A percentile compares a stretch with the other conserved stretches of the same genome.
Conservation (phyloP, 129 eudicot genomes). For the carrot (Daucus carota) region DH1_v3.0 NC_030384.2:26017501-26018000, state of each 20-base stretch:
- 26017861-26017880: constrained; percentile 99
- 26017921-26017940: constrained; percentile 89
- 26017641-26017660: constrained; percentile 71
- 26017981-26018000: constrained; percentile 90
- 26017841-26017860: constrained; percentile 86
- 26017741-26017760: constrained; percentile 93
- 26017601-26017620: constrained; percentile 89
- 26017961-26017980: constrained; percentile 87
- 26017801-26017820: constrained; percentile 98
- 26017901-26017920: constrained; percentile 85
- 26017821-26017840: constrained; percentile 85
- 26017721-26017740: constrained; percentile 86
- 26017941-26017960: constrained; percentile 85
- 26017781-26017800: constrained; percentile 78
- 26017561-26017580: constrained; percentile 92
- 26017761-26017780: constrained; percentile 84
- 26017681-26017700: constrained; percentile 96
- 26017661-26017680: constrained; percentile 78
- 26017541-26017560: constrained; percentile 89
- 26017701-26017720: constrained; percentile 85
- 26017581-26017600: constrained; percentile 84
- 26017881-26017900: constrained; percentile 92
- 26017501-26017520: constrained; percentile 78
- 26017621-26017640: constrained; percentile 82
- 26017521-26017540: constrained; percentile 86